Percentiles rank a stretch among this genome's conserved stretches.
phyloP scores from a whole-genome alignment of 352 stramenopile genomes.

The Globisporangium canariense region DNA sequence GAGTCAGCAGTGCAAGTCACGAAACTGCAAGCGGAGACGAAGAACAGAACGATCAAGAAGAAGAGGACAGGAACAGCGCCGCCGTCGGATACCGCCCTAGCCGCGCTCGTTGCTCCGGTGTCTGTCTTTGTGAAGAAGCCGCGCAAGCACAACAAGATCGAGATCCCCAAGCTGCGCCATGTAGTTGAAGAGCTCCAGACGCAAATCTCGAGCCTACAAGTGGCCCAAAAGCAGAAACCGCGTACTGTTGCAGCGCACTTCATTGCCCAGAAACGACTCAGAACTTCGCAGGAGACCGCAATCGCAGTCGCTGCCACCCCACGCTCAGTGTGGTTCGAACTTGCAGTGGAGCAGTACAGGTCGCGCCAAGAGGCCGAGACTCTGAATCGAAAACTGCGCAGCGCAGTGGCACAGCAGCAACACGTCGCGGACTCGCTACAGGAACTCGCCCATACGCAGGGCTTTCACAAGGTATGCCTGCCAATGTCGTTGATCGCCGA shows the following conservation, averaged over 20 bases:
- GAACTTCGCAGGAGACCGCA: too few species aligned
- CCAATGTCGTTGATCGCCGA: too few species aligned
- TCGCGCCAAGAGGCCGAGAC: slow-evolving; percentile 34
- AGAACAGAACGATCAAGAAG: too few species aligned
- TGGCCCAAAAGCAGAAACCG: not conserved
- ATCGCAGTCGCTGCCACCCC: not conserved
- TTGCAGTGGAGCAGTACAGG: slow-evolving; percentile 34
- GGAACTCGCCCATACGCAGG: slow-evolving; percentile 24
- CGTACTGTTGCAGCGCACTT: too few species aligned
- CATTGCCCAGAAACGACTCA: too few species aligned
- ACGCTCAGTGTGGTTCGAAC: slow-evolving; percentile 28
- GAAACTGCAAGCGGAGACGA: too few species aligned
- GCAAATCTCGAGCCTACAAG: not conserved
- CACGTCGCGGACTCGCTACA: slow-evolving; percentile 36
- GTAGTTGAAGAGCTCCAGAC: slow-evolving; percentile 4
- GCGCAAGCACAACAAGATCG: slow-evolving; percentile 6
- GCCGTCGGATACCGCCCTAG: too few species aligned
- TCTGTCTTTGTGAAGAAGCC: not conserved
- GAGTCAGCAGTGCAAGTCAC: too few species aligned
- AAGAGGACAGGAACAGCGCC: too few species aligned
- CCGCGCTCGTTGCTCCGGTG: too few species aligned
- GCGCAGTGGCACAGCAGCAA: slow-evolving; percentile 34
- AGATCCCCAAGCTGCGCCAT: slow-evolving; percentile 8
- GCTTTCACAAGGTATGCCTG: too few species aligned
- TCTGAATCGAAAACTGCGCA: slow-evolving; percentile 38